Base-by-base conservation (phyloP, 2,329 filamentous ascomycete species). In the Pseudogymnoascus destructans region DNA sequence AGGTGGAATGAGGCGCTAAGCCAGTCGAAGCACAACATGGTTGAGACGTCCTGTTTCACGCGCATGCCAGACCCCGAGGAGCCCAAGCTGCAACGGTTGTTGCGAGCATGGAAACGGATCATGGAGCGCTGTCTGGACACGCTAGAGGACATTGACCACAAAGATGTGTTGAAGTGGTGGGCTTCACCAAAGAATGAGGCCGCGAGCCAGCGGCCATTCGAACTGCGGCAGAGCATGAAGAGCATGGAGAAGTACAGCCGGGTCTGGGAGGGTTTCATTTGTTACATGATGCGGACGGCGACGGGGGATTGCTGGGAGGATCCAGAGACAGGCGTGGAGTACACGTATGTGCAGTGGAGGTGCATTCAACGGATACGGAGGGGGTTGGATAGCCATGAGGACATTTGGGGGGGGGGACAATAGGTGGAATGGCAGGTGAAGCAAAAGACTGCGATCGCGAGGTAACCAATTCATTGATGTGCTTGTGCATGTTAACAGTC, bases 161-260 rank as follows among this genome's bases (percentile, higher is more conserved):
- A 55, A 9, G 52, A 55, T 17, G 23, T 17, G 21, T 32, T 55
- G 21, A 55, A 55, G 21, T 55, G 21, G 52, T 55, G 52, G 52
- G 4, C 11, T 2, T 55, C 52, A 5, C 21, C 30, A 2, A 55
- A 55, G 52, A 55, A 55, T 17, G 52, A 55, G 23, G 52, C 15
- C 10, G 52, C 52, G 2, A 55, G 52, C 27, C 52, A 55, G 23
- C 23, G 5, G 3, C 52, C 52, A 32, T 55, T 55, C n/a, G 52
- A 30, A 27, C 15, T 55, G 23, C 52, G 6, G 5, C 52, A 30
- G 27, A 30, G 15, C 23, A 9, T 9, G 2, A 25, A 32, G 52
- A 15, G 19, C 23, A 17, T 27, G 2, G 23, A 27, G 5, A 15
- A 32, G 23, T 55, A 27, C 52, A 55, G 52, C 36, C 4, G 9